These are phyloP conservation scores for Lophiotrema nucula DNA, from an alignment of 495 filamentous ascomycete species.

Conservation along the genomic window DNA sequence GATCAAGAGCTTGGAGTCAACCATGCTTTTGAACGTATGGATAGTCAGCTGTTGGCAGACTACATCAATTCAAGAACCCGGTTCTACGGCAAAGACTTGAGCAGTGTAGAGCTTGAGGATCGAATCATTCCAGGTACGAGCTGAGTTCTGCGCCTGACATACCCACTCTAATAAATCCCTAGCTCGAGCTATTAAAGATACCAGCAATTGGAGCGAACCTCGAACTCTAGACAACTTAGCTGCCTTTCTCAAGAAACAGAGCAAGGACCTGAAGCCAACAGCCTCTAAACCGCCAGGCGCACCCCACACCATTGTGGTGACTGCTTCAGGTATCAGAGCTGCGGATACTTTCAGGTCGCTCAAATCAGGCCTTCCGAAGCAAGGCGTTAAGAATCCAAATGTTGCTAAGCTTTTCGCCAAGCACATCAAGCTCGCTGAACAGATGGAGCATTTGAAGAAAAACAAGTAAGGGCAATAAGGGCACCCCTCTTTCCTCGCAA, in stretches of 20 bases:
- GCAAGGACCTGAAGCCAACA: conserved; percentile 50
- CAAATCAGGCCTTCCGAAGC: conserved; percentile 73
- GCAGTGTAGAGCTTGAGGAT: conserved; percentile 78
- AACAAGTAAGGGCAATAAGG: conserved; percentile 42
- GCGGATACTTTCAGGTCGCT: conserved; percentile 67
- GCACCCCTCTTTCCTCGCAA: not conserved
- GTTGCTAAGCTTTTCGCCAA: conserved; percentile 96
- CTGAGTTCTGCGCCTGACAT: conserved; percentile 35
- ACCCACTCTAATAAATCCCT: conserved; percentile 22
- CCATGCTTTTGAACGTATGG: conserved; percentile 75
- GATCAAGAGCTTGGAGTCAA: conserved; percentile 70
- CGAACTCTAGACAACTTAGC: conserved; percentile 69
- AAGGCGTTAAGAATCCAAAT: conserved; percentile 46
- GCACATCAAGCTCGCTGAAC: conserved; percentile 91
- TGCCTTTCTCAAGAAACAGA: conserved; percentile 64
- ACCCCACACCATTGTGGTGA: conserved; percentile 83
- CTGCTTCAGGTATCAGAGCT: conserved; percentile 74
- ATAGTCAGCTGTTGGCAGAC: conserved; percentile 78
- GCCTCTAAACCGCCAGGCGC: conserved; percentile 64
- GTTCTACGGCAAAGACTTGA: conserved; percentile 75
- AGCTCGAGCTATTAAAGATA: conserved; percentile 66
- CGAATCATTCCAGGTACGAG: conserved; percentile 77
- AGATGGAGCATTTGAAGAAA: conserved; percentile 69
- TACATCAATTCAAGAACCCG: conserved; percentile 75
- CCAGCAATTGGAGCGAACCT: conserved; percentile 63